Evolutionary conservation across 495 filamentous ascomycete species (phyloP), one percentile per base, ranked within the genome.

Genomic region (Penicillium pulvis): DNA sequence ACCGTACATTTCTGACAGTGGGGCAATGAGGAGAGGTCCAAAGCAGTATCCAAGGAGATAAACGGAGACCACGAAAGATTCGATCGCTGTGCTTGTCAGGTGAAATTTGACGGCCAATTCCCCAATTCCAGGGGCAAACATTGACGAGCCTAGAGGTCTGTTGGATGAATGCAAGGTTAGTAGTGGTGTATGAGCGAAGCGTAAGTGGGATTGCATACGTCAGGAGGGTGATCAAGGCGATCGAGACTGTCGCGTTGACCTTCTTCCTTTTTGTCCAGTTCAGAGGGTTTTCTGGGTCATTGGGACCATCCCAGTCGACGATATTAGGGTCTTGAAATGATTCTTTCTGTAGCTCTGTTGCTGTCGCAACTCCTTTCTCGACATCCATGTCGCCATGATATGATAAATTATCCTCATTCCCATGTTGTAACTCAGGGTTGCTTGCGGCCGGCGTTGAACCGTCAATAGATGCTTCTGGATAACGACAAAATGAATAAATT

Each of bases 121-220:
- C 9, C 60, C 59, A 36, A 87, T 80, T 7, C 83, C 85, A 1
- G 86, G 86, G 0, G 85, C 82, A 51, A 89, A 79, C 67, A 89
- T 87, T 2, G 85, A 85, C 2, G 86, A 87, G 0, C 84, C 85
- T 30, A 89, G 77, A 5, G 69, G 67, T 14, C 68, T 69, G 73
- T 53, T 28, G 5, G 14, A 20, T 42, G 23, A 4, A 11, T 16
- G 14, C n/a, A 8, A 24, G 24, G 28, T 33, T 10, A 50, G 12
- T 33, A 52, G 75, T 74, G 12, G 39, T 8, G 71, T 69, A 14
- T 19, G 36, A 44, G 23, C 26, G 5, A 30, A 23, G 6, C 2
- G 7, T 8, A 12, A 9, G 51, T n/a, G n/a, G 8, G 36, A 17
- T 39, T 10, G 61, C 65, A 46, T 69, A 79, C 76, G 81, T 85